Percentiles rank a stretch among this genome's conserved stretches.
phyloP scores from a whole-genome alignment of 1,284 basidiomycete genomes.

The Calocybe gambosa region DNA sequence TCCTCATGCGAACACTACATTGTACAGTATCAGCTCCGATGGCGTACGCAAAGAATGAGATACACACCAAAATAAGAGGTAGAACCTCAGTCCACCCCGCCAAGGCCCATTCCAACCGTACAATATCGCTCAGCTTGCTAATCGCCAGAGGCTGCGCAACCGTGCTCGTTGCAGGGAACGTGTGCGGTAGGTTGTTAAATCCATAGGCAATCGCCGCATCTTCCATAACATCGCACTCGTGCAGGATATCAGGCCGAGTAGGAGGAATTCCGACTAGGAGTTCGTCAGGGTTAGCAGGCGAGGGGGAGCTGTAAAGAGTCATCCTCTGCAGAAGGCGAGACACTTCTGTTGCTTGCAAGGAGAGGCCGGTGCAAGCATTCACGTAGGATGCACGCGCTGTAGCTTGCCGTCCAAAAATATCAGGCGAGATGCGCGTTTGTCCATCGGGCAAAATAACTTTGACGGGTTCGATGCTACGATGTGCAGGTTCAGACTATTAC shows the following conservation, averaged over 20 bases:
- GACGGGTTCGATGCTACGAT: constrained; percentile 81
- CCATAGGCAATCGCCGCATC: constrained; percentile 97
- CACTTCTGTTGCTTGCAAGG: constrained; percentile 57
- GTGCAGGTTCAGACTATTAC: neutral
- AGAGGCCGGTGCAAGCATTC: constrained; percentile 91
- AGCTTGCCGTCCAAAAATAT: constrained; percentile 69
- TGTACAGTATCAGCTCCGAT: neutral
- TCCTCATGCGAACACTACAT: constrained; percentile 93
- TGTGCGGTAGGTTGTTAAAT: constrained; percentile 92
- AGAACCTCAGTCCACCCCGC: constrained; percentile 96
- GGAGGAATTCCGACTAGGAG: constrained; percentile 78
- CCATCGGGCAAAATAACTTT: constrained; percentile 79
- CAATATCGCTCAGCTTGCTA: constrained; percentile 87
- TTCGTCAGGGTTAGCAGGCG: constrained; percentile 51
- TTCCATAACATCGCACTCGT: constrained; percentile 98
- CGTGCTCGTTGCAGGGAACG: constrained; percentile 92
- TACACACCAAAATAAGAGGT: constrained; percentile 82
- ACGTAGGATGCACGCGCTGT: constrained; percentile 86
- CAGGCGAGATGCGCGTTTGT: constrained; percentile 70
- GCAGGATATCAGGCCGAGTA: constrained; percentile 94
- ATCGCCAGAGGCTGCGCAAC: constrained; percentile 90
- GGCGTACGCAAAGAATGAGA: neutral
- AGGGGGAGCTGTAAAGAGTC: constrained; percentile 55
- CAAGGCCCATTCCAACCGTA: constrained; percentile 88
- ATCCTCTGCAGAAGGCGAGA: constrained; percentile 70